A percentile compares a stretch with the other conserved stretches of the same genome.
phyloP scores from a whole-genome alignment of 2,329 filamentous ascomycete species.

The Boeremia exigua region DNA sequence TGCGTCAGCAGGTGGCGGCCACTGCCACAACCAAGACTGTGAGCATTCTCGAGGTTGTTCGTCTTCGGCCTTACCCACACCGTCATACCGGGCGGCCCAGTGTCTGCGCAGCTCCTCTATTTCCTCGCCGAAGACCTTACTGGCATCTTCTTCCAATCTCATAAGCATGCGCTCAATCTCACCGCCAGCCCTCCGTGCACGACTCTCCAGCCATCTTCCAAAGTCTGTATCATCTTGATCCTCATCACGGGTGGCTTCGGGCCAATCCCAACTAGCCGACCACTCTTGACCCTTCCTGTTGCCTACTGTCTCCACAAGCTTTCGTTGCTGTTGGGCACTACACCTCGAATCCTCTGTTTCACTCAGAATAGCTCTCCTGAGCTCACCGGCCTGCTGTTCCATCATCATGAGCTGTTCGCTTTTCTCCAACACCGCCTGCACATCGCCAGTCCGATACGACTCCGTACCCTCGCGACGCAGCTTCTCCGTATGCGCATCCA shows the following conservation, averaged over 20 bases:
- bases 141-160: conserved; percentile 14
- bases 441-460: conserved; percentile 34
- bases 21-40: conserved; percentile 27
- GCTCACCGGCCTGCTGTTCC: conserved; percentile 33
- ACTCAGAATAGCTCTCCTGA: conserved; percentile 34
- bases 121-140: conserved; percentile 7
- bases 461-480: conserved; percentile 35
- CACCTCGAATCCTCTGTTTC: conserved; percentile 4
- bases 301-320: conserved; percentile 36
- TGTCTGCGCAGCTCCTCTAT: conserved; percentile 11
- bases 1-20: conserved; percentile 26
- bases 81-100: conserved; percentile 11
- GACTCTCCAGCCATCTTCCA: conserved; percentile 8
- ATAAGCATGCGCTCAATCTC: conserved; percentile 13
- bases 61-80: neutral
- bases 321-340: conserved; percentile 14
- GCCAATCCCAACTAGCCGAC: conserved; percentile 46
- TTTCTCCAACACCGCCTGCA: conserved; percentile 35
- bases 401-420: conserved; percentile 43
- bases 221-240: conserved; percentile 12
- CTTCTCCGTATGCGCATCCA: conserved; percentile 29
- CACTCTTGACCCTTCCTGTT: conserved; percentile 43
- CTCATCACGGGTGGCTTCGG: conserved; percentile 36
- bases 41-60: conserved; percentile 13
- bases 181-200: conserved; percentile 7